Evolutionary conservation across 2,329 filamentous ascomycete species (phyloP).

Genomic region (Ciborinia camelliae): DNA sequence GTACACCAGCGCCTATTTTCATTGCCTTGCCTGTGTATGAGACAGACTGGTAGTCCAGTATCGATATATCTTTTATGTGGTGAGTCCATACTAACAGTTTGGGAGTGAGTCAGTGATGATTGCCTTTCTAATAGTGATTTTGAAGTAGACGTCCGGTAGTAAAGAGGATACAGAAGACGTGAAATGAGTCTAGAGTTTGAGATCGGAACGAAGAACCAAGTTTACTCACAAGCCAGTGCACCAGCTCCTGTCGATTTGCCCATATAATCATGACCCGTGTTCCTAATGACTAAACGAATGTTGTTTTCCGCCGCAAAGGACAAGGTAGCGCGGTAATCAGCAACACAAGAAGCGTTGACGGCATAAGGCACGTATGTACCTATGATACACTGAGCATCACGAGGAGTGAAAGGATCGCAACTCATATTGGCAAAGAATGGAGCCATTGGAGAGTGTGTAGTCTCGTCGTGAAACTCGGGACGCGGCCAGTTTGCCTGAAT

Average conservation of each 20-base stretch:
- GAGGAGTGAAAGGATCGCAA: constrained; percentile 32
- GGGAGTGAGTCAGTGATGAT: neutral
- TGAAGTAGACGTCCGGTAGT: neutral
- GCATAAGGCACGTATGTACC: constrained; percentile 23
- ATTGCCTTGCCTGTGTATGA: constrained; percentile 50
- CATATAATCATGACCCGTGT: constrained; percentile 54
- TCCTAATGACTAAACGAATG: constrained; percentile 47
- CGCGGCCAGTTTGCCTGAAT: constrained; percentile 21
- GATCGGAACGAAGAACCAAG: neutral
- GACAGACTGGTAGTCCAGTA: constrained; percentile 40
- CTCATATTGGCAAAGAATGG: constrained; percentile 40
- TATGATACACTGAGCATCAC: constrained; percentile 40
- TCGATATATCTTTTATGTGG: constrained; percentile 45
- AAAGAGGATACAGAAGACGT: neutral
- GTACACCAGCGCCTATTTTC: constrained; percentile 52
- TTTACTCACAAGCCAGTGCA: constrained; percentile 41
- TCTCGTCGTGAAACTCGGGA: constrained; percentile 18
- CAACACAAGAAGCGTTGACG: constrained; percentile 28
- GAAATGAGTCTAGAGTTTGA: neutral
- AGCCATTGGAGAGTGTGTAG: constrained; percentile 38
- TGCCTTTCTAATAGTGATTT: neutral
- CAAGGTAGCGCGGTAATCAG: constrained; percentile 36
- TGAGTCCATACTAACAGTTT: constrained; percentile 48
- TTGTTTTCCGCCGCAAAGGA: constrained; percentile 39
- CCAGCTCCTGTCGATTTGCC: constrained; percentile 60